These are phyloP conservation scores for Albophoma yamanashiensis DNA, from an alignment of 2,329 filamentous ascomycete species.

Conservation along the genomic window DNA sequence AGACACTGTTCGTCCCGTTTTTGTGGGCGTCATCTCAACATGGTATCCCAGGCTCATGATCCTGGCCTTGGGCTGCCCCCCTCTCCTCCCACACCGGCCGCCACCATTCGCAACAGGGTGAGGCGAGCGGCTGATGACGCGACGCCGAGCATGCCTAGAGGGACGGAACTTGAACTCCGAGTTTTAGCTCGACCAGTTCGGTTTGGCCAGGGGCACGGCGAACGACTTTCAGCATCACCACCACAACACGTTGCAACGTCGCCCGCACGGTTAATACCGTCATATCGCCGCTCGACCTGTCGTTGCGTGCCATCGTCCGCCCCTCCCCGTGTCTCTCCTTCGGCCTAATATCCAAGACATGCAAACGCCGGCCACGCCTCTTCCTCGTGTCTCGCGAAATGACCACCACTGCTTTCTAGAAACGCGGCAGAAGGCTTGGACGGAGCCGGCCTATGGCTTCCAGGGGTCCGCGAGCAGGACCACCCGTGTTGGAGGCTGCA, in stretches of 20 bases:
- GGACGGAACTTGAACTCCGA: neutral
- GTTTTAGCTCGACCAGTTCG: neutral
- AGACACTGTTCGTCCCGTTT: neutral
- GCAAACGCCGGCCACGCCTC: neutral
- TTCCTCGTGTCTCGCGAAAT: neutral
- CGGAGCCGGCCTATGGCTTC: neutral
- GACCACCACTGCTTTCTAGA: conserved; percentile 14
- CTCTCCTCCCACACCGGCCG: neutral
- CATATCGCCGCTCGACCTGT: neutral
- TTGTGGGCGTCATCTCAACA: neutral
- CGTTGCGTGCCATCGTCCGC: neutral
- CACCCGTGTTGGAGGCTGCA: neutral
- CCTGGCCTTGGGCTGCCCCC: neutral
- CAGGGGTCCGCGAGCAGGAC: neutral
- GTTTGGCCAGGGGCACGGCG: neutral
- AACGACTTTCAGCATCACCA: neutral
- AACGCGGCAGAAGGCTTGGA: conserved; percentile 17
- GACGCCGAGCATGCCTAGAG: neutral
- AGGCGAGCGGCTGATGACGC: neutral
- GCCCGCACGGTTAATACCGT: neutral
- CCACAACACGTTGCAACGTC: neutral
- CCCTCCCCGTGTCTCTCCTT: neutral
- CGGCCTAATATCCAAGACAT: neutral
- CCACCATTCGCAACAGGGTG: neutral
- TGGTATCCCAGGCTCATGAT: neutral